phyloP scores from a whole-genome alignment of 768 basidiomycete species.

The Lactarius evosmus region DNA sequence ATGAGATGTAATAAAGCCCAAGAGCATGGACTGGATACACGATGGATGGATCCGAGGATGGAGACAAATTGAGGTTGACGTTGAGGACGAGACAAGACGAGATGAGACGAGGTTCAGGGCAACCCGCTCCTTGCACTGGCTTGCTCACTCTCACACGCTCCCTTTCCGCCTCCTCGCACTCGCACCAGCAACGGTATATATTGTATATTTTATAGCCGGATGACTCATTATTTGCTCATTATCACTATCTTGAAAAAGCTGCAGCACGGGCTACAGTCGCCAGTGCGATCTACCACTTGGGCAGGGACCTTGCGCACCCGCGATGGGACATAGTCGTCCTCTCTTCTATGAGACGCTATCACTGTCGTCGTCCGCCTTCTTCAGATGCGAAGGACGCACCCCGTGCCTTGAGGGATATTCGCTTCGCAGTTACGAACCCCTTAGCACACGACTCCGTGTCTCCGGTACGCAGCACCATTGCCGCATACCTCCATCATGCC shows the following conservation, averaged over 20 bases:
- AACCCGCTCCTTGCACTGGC: background rate
- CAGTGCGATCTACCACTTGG: background rate
- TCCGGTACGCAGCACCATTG: background rate
- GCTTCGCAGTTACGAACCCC: background rate
- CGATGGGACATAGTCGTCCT: background rate
- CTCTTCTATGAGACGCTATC: background rate
- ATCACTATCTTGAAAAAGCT: too few species aligned
- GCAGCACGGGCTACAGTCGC: background rate
- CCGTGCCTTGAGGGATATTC: background rate
- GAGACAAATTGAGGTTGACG: background rate
- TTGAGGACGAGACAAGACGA: background rate
- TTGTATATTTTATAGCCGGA: background rate
- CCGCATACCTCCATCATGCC: background rate
- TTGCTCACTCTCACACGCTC: background rate
- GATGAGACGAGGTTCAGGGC: slow-evolving; percentile 17
- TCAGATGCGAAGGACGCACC: background rate
- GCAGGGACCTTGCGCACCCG: background rate
- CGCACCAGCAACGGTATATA: background rate
- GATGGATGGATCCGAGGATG: background rate
- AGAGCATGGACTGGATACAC: slow-evolving; percentile 7
- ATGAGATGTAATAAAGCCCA: background rate
- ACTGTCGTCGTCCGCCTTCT: background rate
- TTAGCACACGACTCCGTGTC: background rate
- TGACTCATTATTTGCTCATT: slow-evolving; percentile 1
- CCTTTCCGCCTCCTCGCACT: background rate